phyloP scores from a whole-genome alignment of 495 filamentous ascomycete species.

The Penicillium longicatenatum region DNA sequence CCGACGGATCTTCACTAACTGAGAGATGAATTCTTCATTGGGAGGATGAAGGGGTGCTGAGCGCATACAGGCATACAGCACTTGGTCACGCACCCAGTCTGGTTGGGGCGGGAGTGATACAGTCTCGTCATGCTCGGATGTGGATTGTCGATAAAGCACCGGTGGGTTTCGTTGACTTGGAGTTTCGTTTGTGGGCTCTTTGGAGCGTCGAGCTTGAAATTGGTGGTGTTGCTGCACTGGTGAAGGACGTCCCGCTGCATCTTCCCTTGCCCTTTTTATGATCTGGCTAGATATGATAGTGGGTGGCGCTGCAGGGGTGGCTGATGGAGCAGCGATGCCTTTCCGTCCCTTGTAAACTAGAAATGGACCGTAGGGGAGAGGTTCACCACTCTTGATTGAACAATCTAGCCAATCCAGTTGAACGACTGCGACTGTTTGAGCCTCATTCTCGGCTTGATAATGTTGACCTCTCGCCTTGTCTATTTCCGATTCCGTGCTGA shows the following conservation, averaged over 20 bases:
- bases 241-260: slow-evolving; percentile 33
- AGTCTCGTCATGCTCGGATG: slow-evolving; percentile 68
- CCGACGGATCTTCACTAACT: slow-evolving; percentile 73
- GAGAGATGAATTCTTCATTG: slow-evolving; percentile 74
- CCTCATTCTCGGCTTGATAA: not conserved
- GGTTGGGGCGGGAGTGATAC: slow-evolving; percentile 60
- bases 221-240: slow-evolving; percentile 4
- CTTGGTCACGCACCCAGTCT: slow-evolving; percentile 64
- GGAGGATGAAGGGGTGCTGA: slow-evolving; percentile 68
- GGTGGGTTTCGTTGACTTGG: slow-evolving; percentile 33
- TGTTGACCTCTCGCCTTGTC: slow-evolving; percentile 20
- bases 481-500: slow-evolving; percentile 35
- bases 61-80: slow-evolving; percentile 80
- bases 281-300: slow-evolving; percentile 33
- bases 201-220: slow-evolving; percentile 19
- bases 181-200: slow-evolving; percentile 19
- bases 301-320: not conserved
- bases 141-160: slow-evolving; percentile 63
- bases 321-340: slow-evolving; percentile 1
- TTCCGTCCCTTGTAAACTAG: slow-evolving; percentile 62
- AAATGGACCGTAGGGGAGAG: slow-evolving; percentile 63
- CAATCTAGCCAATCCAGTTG: slow-evolving; percentile 75
- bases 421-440: slow-evolving; percentile 62
- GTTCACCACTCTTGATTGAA: slow-evolving; percentile 52
- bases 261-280: slow-evolving; percentile 55